Base-by-base conservation (phyloP, 306 rosid species). In the Macrotyloma uniflorum region DNA sequence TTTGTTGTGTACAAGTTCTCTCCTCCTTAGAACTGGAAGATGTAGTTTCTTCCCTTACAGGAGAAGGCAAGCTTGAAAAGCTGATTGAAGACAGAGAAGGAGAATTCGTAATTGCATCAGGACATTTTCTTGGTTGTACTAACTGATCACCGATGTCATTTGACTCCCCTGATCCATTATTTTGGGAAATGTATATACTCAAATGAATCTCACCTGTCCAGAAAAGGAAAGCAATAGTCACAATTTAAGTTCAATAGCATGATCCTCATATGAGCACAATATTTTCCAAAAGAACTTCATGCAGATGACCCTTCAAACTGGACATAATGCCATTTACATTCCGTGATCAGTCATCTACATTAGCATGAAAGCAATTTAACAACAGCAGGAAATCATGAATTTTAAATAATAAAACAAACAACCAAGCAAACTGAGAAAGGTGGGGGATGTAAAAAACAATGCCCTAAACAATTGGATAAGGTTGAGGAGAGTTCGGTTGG, bases 151-250 rank as follows among this genome's bases (percentile, higher is more conserved):
- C 55, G 38, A 12, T 42, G 49, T 15, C 73, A 78, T 82, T 79
- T 64, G 73, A 79, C 13, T 88, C 96, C 15, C 32, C 4, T 16
- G 70, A 63, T 47, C 88, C 53, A 76, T 57, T 78, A 85, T 83
- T 90, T 51, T 74, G 83, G 33, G 61, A 42, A 55, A 94, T 77
- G 67, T 16, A 67, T 73, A 94, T 76, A 28, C 84, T 76, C 67
- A 94, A 86, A 81, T 81, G 92, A 86, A 94, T 85, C 74, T 94
- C 95, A 65, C 98, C 98, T 92, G 82, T 55, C 63, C 47, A 24
- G 36, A 72, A 38, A 79, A 79, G 28, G 57, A 49, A 67, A 51
- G 59, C 54, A 69, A 45, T 20, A 35, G 67, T 78, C 77, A 81
- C 61, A 22, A 40, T 59, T 42, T 38, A 76, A 70, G 68, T 72